Percentiles rank a stretch among this genome's conserved stretches.
Conservation (phyloP, 2,329 filamentous ascomycete genomes). For the Cladosporium colombiae region DNA sequence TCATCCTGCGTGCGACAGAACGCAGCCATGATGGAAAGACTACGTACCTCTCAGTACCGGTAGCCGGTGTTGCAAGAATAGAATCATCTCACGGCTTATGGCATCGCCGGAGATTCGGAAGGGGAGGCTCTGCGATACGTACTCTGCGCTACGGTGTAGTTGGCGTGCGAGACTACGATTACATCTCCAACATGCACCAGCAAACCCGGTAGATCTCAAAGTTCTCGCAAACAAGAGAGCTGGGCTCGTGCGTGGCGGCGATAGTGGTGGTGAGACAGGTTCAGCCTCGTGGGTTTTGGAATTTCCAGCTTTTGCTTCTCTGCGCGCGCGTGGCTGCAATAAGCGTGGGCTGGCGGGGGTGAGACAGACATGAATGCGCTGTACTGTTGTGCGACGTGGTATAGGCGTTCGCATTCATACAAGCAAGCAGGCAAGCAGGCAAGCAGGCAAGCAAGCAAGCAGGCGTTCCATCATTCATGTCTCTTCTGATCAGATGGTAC, state of each 20-base stretch:
- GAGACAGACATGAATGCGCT: not conserved
- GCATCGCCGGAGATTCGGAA: not conserved
- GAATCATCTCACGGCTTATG: not conserved
- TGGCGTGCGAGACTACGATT: not conserved
- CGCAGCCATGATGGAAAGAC: not conserved
- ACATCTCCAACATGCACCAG: not conserved
- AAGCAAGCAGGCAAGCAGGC: no score
- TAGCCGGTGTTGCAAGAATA: not conserved
- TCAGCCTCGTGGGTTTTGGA: not conserved
- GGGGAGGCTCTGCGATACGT: not conserved
- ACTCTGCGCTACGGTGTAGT: not conserved
- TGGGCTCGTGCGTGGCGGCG: not conserved
- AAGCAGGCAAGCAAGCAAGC: no score
- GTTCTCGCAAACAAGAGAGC: not conserved
- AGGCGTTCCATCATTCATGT: no score
- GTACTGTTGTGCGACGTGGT: not conserved
- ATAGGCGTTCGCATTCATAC: not conserved
- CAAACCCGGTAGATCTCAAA: not conserved
- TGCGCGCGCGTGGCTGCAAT: not conserved
- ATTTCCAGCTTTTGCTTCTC: not conserved
- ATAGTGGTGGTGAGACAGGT: conserved; percentile 1
- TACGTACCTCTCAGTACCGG: not conserved
- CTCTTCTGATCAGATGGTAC: not conserved
- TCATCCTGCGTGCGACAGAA: not conserved
- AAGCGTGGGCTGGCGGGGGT: not conserved